Base-by-base conservation (phyloP, 768 basidiomycete genomes). In the Paxillus involutus region DNA sequence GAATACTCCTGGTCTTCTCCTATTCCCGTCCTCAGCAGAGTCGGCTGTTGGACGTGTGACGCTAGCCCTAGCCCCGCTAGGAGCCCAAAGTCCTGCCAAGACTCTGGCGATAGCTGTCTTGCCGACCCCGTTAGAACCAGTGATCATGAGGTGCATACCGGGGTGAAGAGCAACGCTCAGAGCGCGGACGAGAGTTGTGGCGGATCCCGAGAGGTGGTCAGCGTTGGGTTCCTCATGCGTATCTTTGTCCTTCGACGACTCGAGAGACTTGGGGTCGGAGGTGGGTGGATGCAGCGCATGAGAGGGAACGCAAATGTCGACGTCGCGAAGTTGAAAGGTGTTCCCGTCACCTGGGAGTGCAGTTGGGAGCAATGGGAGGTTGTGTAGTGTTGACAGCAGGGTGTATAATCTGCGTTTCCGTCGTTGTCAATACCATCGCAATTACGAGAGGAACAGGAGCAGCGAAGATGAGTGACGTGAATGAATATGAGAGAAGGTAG, bases 71-170 rank as follows among this genome's bases (percentile, higher is more conserved):
- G 55, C 26, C 32, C 75, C 79, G 12, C 74, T 72, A 3, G 86
- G 80, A 0, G 87, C 85, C 96, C 96, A 98, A 6, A 98, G 74
- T 3, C 92, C 90, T 0, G 94, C 93, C 9, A 97, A 72, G 8
- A 98, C 88, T 6, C 96, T 80, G 2, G 94, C 92, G 29, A 95
- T 83, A 9, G 91, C 83, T 0, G 91, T 93, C 75, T 97, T 96
- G 0, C 94, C 94, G 2, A 94, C 91, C 0, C 94, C 94, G 62
- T 94, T 96, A 50, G 88, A 86, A 1, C 94, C 95, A 0, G 93
- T 95, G 59, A 97, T 92, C 84, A 97, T 89, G 7, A 95, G 74
- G 63, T 97, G 94, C 71, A 96, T 89, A 3, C 91, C 90, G 14
- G 79, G 75, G 35, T 62, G 70, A 50, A 97, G 78, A 9, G 73